Base-by-base conservation (phyloP, 768 basidiomycete genomes). In the Candolleomyces eurysporus region DNA sequence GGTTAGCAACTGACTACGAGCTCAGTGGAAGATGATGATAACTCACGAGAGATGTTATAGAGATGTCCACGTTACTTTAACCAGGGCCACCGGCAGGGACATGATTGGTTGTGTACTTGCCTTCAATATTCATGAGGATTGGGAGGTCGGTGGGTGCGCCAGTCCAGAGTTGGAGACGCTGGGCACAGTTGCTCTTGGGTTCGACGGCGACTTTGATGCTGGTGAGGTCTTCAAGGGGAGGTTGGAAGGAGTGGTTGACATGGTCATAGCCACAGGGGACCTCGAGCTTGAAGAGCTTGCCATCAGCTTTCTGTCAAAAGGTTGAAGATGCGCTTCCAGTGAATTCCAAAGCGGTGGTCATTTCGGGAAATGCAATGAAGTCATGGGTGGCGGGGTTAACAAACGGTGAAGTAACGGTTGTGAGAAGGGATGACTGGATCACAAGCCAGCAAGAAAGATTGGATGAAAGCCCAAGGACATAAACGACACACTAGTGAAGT, bases 341-440 rank as follows among this genome's bases (percentile, higher is more conserved):
- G 76, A 97, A 98, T 61, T 91, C 86, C 83, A 99, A 89, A 62
- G 97, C 97, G 66, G 96, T 98, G 73, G 98, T 96, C 73, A 99
- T 79, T 69, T 97, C 92, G 48, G 92, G 94, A 39, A 93, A 94
- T 46, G 94, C 89, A 69, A 96, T 93, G 71, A 96, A 96, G 53
- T 94, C 92, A 77, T 98, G 97, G 32, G 97, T 99, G 64, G 95
- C 95, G 22, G 96, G 95, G 86, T 99, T 98, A 68, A 72, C 97
- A 94, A 61, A 96, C 97, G 67, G 97, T 98, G 82, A 99, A 99
- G 89, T 99, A 98, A 75, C 97, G 96, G 88, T 99, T 99, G 86
- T 99, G 98, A 19, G 96, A 98, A 57, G 96, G 96, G 78, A 99
- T 92, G 82, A 98, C 92, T 93, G 22, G 45, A 55, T 61, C 61